These are phyloP conservation scores for Fusarium devonianum DNA, from an alignment of 2,329 filamentous ascomycete species.

Conservation along the genomic window DNA sequence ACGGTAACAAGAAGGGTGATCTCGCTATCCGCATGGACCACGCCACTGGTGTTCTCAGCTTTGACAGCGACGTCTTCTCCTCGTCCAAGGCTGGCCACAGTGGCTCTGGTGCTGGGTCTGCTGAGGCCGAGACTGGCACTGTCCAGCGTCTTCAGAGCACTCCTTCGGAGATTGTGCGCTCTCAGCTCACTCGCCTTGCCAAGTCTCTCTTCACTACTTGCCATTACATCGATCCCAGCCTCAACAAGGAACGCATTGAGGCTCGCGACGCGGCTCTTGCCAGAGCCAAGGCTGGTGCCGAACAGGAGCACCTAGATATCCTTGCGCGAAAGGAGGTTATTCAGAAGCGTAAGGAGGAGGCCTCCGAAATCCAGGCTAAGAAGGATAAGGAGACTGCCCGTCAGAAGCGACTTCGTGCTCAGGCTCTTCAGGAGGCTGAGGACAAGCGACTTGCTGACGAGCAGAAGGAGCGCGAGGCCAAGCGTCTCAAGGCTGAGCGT, in stretches of 20 bases:
- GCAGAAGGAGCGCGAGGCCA: slow-evolving; percentile 87
- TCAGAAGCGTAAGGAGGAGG: slow-evolving; percentile 95
- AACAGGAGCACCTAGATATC: slow-evolving; percentile 87
- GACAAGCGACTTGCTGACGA: slow-evolving; percentile 89
- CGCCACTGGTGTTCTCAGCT: slow-evolving; percentile 91
- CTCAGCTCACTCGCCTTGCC: slow-evolving; percentile 89
- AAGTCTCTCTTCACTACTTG: slow-evolving; percentile 92
- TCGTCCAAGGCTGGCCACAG: slow-evolving; percentile 91
- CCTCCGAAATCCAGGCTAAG: slow-evolving; percentile 85
- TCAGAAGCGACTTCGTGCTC: slow-evolving; percentile 83
- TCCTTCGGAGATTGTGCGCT: slow-evolving; percentile 95
- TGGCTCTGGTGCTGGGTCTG: slow-evolving; percentile 83
- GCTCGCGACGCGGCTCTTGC: slow-evolving; percentile 81
- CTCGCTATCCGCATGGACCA: slow-evolving; percentile 96
- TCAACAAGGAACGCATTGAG: slow-evolving; percentile 81
- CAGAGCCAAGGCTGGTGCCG: slow-evolving; percentile 85
- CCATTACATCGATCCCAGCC: slow-evolving; percentile 91
- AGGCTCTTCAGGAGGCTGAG: slow-evolving; percentile 89
- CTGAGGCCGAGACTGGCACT: slow-evolving; percentile 82
- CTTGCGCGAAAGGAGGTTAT: slow-evolving; percentile 89
- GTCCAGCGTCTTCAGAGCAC: slow-evolving; percentile 98
- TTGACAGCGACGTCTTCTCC: slow-evolving; percentile 98
- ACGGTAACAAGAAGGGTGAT: slow-evolving; percentile 99
- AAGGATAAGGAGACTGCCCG: slow-evolving; percentile 93
- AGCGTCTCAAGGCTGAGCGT: slow-evolving; percentile 84